A percentile compares a stretch with the other conserved stretches of the same genome.
Evolutionary conservation across 441 rosid species (phyloP).

Genomic region (Biscutella laevigata): DNA sequence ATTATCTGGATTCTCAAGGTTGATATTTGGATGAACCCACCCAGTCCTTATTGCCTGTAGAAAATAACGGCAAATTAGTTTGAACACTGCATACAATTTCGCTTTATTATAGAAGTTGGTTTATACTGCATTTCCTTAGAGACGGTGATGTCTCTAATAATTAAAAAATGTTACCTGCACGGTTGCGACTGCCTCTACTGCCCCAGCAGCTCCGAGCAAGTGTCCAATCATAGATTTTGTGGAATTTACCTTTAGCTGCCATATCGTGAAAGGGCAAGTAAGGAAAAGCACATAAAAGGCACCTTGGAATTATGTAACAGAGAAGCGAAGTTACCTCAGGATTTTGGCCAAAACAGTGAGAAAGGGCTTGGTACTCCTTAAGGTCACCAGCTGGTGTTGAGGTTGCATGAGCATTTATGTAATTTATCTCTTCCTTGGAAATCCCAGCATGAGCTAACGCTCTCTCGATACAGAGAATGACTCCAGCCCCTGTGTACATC

Average conservation of each 20-base stretch:
- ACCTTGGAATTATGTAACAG: not conserved
- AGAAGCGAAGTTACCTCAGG: constrained; percentile 41
- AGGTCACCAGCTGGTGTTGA: constrained; percentile 88
- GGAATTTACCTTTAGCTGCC: constrained; percentile 76
- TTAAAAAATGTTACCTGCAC: constrained; percentile 55
- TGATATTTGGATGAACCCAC: constrained; percentile 97
- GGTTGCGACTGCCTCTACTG: constrained; percentile 85
- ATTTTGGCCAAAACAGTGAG: constrained; percentile 75
- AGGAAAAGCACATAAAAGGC: constrained; percentile 10
- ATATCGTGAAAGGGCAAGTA: constrained; percentile 14
- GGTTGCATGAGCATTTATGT: constrained; percentile 94
- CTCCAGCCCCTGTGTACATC: constrained; percentile 51
- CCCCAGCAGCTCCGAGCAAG: constrained; percentile 92
- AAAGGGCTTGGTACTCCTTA: constrained; percentile 73
- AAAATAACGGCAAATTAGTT: constrained; percentile 11
- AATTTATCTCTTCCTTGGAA: constrained; percentile 66
- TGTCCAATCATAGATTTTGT: constrained; percentile 98
- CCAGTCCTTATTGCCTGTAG: constrained; percentile 87
- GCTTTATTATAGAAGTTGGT: not conserved
- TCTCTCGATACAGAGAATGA: constrained; percentile 75
- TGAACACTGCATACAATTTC: not conserved
- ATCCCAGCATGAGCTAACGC: constrained; percentile 73
- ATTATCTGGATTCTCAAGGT: constrained; percentile 76
- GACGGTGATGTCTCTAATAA: not conserved
- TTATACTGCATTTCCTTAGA: not conserved